These are phyloP conservation scores for Trypanosomatidae sp. DNA, from an alignment of 208 protist species.

Conservation along the genomic window DNA sequence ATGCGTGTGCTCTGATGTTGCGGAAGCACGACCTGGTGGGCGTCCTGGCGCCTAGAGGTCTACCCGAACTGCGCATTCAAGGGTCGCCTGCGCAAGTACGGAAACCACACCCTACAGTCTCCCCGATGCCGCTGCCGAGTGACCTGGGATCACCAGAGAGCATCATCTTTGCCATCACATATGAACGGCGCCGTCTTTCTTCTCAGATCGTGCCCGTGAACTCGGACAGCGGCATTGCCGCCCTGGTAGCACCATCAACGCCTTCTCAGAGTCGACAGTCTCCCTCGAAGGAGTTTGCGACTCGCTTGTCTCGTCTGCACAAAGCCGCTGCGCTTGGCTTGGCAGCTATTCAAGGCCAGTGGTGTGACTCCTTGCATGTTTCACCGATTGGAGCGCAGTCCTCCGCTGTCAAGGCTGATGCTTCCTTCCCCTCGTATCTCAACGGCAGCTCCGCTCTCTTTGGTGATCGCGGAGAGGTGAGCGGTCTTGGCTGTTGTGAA, in stretches of 20 bases:
- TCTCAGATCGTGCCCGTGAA: not conserved
- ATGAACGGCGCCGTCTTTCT: conserved; percentile 3
- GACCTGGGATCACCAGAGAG: conserved; percentile 18
- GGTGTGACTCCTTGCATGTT: not conserved
- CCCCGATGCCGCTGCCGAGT: not conserved
- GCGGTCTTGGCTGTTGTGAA: not conserved
- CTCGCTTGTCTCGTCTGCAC: conserved; percentile 4
- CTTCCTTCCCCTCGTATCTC: not conserved
- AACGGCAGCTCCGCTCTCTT: not conserved
- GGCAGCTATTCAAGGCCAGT: not conserved
- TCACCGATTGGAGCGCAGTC: not conserved
- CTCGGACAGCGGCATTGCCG: not conserved
- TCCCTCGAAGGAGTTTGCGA: conserved; percentile 3
- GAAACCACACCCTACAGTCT: not conserved
- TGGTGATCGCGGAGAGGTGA: not conserved
- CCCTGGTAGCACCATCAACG: not conserved
- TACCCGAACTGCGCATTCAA: not conserved
- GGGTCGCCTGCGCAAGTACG: not conserved
- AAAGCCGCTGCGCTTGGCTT: not conserved
- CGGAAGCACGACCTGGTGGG: too few relatives aligned
- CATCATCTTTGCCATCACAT: conserved; percentile 21
- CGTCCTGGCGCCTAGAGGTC: too few relatives aligned
- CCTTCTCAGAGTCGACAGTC: not conserved
- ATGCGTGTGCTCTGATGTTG: not conserved
- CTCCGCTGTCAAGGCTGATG: too few relatives aligned